These are phyloP conservation scores for Penicillium nucicola DNA, from an alignment of 495 filamentous ascomycete genomes.

Conservation along the genomic window DNA sequence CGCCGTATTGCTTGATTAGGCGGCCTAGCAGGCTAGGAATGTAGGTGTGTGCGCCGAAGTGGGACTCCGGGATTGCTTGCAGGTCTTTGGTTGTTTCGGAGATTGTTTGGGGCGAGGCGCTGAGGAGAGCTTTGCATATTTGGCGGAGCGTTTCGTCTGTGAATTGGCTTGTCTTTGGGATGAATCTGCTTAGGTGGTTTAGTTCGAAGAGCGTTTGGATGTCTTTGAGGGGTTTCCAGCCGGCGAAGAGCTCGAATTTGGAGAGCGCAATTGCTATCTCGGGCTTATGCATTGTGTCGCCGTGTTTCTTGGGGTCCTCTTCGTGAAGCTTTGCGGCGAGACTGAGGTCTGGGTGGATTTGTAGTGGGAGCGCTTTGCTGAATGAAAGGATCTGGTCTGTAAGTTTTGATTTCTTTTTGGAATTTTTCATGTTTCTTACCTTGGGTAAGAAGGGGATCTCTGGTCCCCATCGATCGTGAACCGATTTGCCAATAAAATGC, in stretches of 20 bases:
- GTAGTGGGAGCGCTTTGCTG: constrained; percentile 74
- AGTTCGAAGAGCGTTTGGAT: constrained; percentile 60
- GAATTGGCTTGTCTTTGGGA: constrained; percentile 48
- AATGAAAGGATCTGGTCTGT: constrained; percentile 64
- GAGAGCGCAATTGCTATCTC: constrained; percentile 75
- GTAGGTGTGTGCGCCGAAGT: constrained; percentile 54
- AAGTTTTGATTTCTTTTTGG: neutral
- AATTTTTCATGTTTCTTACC: constrained; percentile 24
- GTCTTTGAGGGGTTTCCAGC: constrained; percentile 64
- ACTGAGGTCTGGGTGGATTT: constrained; percentile 71
- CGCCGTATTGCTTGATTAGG: constrained; percentile 63
- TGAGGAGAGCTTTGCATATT: constrained; percentile 56
- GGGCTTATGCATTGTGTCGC: constrained; percentile 76
- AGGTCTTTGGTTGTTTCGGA: constrained; percentile 49
- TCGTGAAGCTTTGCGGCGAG: constrained; percentile 62
- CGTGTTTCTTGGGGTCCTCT: constrained; percentile 61
- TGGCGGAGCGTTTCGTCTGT: constrained; percentile 59
- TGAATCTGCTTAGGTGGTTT: constrained; percentile 50
- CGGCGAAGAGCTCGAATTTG: constrained; percentile 77
- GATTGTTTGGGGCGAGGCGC: constrained; percentile 49
- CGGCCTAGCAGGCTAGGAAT: constrained; percentile 61
- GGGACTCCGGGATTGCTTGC: constrained; percentile 37
- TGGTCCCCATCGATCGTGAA: constrained; percentile 59
- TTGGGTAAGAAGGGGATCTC: constrained; percentile 77
- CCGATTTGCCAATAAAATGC: constrained; percentile 61